These are phyloP conservation scores for Austroboletus niveus DNA, from an alignment of 1,284 basidiomycete species.

Conservation along the genomic window DNA sequence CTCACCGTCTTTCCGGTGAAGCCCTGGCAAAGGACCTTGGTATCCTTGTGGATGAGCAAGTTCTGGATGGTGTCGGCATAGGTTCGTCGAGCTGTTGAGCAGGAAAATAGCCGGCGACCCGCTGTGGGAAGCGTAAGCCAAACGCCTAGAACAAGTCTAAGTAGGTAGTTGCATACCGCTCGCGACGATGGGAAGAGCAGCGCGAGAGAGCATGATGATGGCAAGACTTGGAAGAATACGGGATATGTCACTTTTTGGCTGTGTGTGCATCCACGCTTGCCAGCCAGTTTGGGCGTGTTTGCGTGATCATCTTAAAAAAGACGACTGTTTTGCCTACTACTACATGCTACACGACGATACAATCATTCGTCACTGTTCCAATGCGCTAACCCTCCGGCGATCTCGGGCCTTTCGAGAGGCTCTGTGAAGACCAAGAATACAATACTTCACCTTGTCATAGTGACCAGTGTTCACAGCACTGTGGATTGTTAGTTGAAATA, in stretches of 20 bases:
- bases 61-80: conserved; percentile 93
- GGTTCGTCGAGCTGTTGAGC: conserved; percentile 65
- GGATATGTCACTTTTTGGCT: conserved; percentile 4
- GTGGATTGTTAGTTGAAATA: conserved; percentile 3
- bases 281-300: conserved; percentile 31
- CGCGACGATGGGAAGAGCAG: conserved; percentile 53
- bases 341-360: conserved; percentile 6
- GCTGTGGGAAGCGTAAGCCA: conserved; percentile 34
- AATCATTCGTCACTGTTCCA: conserved; percentile 34
- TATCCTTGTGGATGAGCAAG: conserved; percentile 92
- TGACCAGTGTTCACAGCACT: conserved; percentile 66
- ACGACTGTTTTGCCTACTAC: conserved; percentile 18
- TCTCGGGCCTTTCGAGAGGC: conserved; percentile 69
- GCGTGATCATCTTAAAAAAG: background rate
- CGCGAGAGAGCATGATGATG: conserved; percentile 51
- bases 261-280: conserved; percentile 13
- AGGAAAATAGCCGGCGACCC: conserved; percentile 77
- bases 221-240: conserved; percentile 13
- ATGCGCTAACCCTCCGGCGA: conserved; percentile 50
- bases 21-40: conserved; percentile 91
- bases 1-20: conserved; percentile 96
- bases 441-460: conserved; percentile 78
- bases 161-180: conserved; percentile 41
- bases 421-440: conserved; percentile 62
- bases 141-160: background rate